Evolutionary conservation across 495 filamentous ascomycete genomes (phyloP), one percentile per base, ranked within the genome.

Genomic region (Acidiella bohemica): DNA sequence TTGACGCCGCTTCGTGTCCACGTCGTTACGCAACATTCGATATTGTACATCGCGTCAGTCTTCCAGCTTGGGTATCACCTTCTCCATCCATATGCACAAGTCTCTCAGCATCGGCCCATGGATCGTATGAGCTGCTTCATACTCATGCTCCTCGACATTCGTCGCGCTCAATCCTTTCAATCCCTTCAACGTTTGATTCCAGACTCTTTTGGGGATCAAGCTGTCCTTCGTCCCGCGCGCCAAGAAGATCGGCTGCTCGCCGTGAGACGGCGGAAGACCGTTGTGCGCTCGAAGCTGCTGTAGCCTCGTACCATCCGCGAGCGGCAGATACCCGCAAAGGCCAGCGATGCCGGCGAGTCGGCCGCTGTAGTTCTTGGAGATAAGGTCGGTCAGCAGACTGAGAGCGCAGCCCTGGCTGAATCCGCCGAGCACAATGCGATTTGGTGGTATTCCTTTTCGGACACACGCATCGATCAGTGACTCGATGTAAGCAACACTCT

Each of bases 331-430:
- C 1, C 61, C 65, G 29, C 54, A 58, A 12, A 67, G 36, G 2
- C 57, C 59, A 2, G 57, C 59, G 27, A 67, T 39, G 0, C 59
- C 62, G 9, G 47, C 63, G 14, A 67, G 42, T 32, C 48, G 41
- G 0, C 59, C 61, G 1, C 36, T 36, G 46, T 58, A 61, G 24
- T 49, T 53, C 26, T 36, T 32, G 1, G 53, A 58, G n/a, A 34
- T 51, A 13, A 67, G 44, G 10, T 58, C 61, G 0, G 53, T 49
- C 8, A 66, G 39, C 19, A 65, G 34, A 5, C 51, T 45, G 36
- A 67, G 44, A 0, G 64, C 62, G 42, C 57, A 59, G 21, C 64
- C 64, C 36, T 65, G 63, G 22, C 55, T 59, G 45, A 67, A 67
- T 2, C 63, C 64, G 5, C 61, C 63, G 6, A 67, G 39, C 2